These are phyloP conservation scores for Leucogyrophana mollusca DNA, from an alignment of 768 basidiomycete species.

Conservation along the genomic window DNA sequence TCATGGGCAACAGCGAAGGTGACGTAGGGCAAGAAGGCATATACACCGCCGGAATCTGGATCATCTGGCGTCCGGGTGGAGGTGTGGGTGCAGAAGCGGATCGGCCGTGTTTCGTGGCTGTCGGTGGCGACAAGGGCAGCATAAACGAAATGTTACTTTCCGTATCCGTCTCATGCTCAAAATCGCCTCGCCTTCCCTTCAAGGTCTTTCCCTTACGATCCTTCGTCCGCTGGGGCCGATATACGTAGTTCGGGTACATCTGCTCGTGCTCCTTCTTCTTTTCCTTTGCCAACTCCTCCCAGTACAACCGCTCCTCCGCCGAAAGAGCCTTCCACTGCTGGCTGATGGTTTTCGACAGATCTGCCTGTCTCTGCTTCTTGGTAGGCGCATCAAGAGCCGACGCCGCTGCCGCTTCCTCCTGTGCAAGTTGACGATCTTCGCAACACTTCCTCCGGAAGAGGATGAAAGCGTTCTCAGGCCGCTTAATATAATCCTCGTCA, in stretches of 20 bases:
- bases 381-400: slow-evolving; percentile 31
- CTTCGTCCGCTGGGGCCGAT: slow-evolving; percentile 63
- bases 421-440: slow-evolving; percentile 62
- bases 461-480: slow-evolving; percentile 84
- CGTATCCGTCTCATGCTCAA: slow-evolving; percentile 45
- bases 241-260: slow-evolving; percentile 76
- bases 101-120: slow-evolving; percentile 44
- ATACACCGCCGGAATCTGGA: slow-evolving; percentile 65
- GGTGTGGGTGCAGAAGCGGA: slow-evolving; percentile 64
- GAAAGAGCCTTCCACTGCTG: slow-evolving; percentile 76
- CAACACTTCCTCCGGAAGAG: slow-evolving; percentile 79
- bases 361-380: slow-evolving; percentile 77
- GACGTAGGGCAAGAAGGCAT: slow-evolving; percentile 67
- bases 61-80: slow-evolving; percentile 59
- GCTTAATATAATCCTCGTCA: slow-evolving; percentile 82
- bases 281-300: slow-evolving; percentile 77
- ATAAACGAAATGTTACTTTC: slow-evolving; percentile 51
- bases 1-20: slow-evolving; percentile 52
- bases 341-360: slow-evolving; percentile 80
- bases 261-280: slow-evolving; percentile 78
- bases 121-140: slow-evolving; percentile 36
- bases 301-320: slow-evolving; percentile 64
- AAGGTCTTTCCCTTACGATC: slow-evolving; percentile 47
- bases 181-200: slow-evolving; percentile 34
- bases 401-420: slow-evolving; percentile 42